Percentiles rank a stretch among this genome's conserved stretches.
Conservation (phyloP, 2,329 filamentous ascomycete genomes). For the Ramichloridium luteum region DNA sequence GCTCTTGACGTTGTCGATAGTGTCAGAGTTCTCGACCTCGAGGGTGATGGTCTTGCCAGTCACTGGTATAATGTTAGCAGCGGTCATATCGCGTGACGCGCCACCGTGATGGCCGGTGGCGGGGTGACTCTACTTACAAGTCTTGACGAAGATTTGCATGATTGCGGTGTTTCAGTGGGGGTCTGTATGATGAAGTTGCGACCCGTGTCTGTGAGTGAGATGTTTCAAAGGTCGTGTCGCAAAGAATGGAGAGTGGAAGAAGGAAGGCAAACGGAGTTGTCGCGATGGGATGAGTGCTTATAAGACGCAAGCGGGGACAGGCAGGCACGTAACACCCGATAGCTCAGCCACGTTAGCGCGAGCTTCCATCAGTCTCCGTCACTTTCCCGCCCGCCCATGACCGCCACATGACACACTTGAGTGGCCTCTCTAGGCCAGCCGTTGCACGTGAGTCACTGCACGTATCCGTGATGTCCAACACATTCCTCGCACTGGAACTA, state of each 20-base stretch:
- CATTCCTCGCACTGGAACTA: no score
- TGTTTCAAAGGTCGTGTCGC: background rate
- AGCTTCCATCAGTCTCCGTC: constrained; percentile 1
- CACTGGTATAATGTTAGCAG: constrained; percentile 36
- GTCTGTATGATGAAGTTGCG: background rate
- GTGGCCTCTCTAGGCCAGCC: no score
- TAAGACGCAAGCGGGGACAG: background rate
- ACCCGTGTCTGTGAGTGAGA: no score
- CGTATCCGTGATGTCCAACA: no score
- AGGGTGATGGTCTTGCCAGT: constrained; percentile 58
- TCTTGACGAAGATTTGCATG: constrained; percentile 99
- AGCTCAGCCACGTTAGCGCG: background rate
- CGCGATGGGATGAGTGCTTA: background rate
- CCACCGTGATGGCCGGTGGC: constrained; percentile 9
- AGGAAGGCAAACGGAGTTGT: no score
- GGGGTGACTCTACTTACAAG: constrained; percentile 52
- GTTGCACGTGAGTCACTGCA: no score
- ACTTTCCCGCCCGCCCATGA: constrained; percentile 3
- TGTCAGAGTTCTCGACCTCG: constrained; percentile 62
- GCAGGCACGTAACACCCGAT: constrained; percentile 1
- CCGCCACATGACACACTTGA: constrained; percentile 3
- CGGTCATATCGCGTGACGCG: no score
- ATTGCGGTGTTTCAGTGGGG: constrained; percentile 20
- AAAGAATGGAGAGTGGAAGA: background rate
- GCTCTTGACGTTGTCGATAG: constrained; percentile 90